A percentile compares a stretch with the other conserved stretches of the same genome.
phyloP scores from a whole-genome alignment of 106 monocot species.

The Dioscorea dumetorum region DNA sequence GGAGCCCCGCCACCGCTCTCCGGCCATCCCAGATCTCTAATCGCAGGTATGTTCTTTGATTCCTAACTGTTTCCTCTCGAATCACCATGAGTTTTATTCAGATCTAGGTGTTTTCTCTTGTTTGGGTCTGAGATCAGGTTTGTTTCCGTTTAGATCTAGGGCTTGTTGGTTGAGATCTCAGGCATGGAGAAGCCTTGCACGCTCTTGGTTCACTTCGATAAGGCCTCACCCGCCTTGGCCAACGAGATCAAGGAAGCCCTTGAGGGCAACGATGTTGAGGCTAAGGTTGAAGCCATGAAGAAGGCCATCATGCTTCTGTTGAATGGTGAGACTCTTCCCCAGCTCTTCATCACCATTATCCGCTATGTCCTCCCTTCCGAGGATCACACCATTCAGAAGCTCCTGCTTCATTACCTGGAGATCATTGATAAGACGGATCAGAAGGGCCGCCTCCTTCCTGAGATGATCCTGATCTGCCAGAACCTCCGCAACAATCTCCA shows the following conservation, averaged over 20 bases:
- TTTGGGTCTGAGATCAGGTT: too few relatives aligned
- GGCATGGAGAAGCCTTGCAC: constrained; percentile 55
- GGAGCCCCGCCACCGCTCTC: too few relatives aligned
- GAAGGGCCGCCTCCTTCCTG: constrained; percentile 60
- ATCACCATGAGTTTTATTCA: too few relatives aligned
- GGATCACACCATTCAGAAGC: constrained; percentile 80
- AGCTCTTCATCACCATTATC: constrained; percentile 81
- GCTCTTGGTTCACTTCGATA: constrained; percentile 67
- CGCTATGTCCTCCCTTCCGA: constrained; percentile 78
- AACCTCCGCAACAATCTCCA: constrained; percentile 72
- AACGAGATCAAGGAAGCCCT: constrained; percentile 74
- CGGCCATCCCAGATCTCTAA: too few relatives aligned
- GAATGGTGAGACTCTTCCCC: constrained; percentile 65
- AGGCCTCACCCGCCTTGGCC: constrained; percentile 44
- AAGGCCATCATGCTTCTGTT: constrained; percentile 74
- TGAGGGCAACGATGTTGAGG: constrained; percentile 44
- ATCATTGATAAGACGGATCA: constrained; percentile 75
- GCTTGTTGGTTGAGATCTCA: background rate
- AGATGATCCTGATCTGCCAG: constrained; percentile 85
- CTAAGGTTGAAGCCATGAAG: constrained; percentile 72
- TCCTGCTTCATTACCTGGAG: constrained; percentile 70
- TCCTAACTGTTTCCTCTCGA: too few relatives aligned
- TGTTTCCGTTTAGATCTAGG: too few relatives aligned
- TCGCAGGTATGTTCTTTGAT: too few relatives aligned
- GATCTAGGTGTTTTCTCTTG: too few relatives aligned